Base-by-base conservation (phyloP, 169 alveolate species). In the Haemoproteus tartakovskyi region DNA sequence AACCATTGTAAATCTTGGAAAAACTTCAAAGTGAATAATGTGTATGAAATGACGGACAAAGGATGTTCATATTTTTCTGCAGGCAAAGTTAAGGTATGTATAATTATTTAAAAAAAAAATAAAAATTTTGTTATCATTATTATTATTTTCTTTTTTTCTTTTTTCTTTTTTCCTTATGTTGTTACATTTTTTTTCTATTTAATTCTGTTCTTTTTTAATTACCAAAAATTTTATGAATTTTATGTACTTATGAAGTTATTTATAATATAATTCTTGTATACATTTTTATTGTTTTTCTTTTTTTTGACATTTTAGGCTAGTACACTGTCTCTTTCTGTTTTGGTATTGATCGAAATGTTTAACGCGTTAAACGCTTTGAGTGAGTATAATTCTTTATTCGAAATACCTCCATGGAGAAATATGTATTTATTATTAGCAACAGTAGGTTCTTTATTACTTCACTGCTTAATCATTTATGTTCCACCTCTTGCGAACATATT, bases 281-380 rank as follows among this genome's bases (percentile, higher is more conserved):
- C n/a, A n/a, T n/a, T n/a, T n/a, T n/a, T n/a, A n/a, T n/a, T n/a
- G 11, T 9, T 24, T 0, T 36, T 11, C 12, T 61, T 9, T n/a
- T n/a, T 16, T 18, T 14, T 33, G 6, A 12, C 27, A 3, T 19
- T 33, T 3, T 45, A 88, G 91, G 98, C 99, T 24, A 92, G 97
- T 54, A 96, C 99, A 8, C 88, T 98, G 21, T 88, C 97, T 43
- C 87, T 98, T 52, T 95, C 99, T 2, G 98, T 96, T 26, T 88
- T 98, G 38, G 99, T 98, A 19, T 90, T 96, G 21, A 95, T 97
- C 43, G 99, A 98, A 85, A 97, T 98, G 99, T 89, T 98, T 52
- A 98, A 98, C 82, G 99, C 99, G 6, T 90, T 96, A 78, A 98
- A 98, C 80, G 99, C 99, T 14, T 89, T 98, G 19, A 95, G 99